Base-by-base conservation (phyloP, 257 asterid genomes). In the Striga asiatica region DNA sequence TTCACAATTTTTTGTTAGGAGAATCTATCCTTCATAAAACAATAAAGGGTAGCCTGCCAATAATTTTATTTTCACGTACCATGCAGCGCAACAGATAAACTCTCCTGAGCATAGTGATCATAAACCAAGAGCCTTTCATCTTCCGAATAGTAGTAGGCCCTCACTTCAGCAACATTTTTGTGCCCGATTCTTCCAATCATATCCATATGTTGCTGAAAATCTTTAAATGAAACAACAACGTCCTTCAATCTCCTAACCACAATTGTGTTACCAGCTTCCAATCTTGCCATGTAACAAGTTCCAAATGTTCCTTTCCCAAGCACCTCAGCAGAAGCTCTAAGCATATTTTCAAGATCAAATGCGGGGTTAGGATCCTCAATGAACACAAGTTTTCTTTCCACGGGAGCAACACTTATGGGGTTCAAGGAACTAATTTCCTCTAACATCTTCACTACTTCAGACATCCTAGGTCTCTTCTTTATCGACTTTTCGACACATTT, bases 221-320 rank as follows among this genome's bases (percentile, higher is more conserved):
- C 71, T 6, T 62, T 2, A 13, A 13, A 16, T 16, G 41, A 3
- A 12, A 47, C 23, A 42, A 0, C 14, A 8, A 37, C 50, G 9
- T 54, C 50, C 52, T 6, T 70, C 42, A 66, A 23, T 48, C 73
- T 58, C 71, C 62, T 62, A 56, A 70, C 74, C 54, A n/a, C 21
- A 2, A 66, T n/a, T 19, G 29, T 9, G 8, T 18, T 21, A 18
- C 66, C 71, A 9, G 23, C 41, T n/a, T 25, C 48, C 0, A 66
- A 21, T 4, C 0, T 42, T 24, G 19, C 43, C 65, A 23, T 57
- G 64, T 61, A 74, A 31, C 43, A 22, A 28, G 29, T 53, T 28
- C 74, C 76, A 22, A 62, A 53, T 6, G 64, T 59, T 59, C 76
- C 77, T 50, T n/a, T 66, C 34, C 71, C 66, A 9, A 69, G 31